Percentiles rank a stretch among this genome's conserved stretches.
Evolutionary conservation across 2,329 filamentous ascomycete genomes (phyloP).

Genomic region (Apiospora aurea): DNA sequence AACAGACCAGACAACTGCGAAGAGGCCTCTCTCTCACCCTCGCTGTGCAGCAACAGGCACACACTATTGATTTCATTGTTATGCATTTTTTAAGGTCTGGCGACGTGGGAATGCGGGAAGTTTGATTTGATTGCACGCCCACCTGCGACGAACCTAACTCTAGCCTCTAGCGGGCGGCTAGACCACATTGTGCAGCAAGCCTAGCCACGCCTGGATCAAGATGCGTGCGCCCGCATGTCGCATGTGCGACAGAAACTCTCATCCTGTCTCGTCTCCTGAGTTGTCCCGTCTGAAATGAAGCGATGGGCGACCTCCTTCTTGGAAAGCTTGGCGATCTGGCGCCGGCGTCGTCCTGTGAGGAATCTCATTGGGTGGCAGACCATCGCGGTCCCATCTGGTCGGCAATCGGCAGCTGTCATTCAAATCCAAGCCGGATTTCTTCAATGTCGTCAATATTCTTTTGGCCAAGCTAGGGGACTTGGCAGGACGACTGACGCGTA

Average conservation of each 20-base stretch:
- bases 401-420: constrained; percentile 9
- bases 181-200: background rate
- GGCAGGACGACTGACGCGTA: background rate
- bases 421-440: background rate
- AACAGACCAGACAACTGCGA: background rate
- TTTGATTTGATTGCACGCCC: constrained; percentile 15
- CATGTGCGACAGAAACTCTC: background rate
- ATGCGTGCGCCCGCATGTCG: constrained; percentile 5
- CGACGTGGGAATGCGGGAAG: constrained; percentile 15
- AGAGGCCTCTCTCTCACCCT: background rate
- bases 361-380: background rate
- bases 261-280: background rate
- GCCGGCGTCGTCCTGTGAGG: background rate
- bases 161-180: constrained; percentile 5
- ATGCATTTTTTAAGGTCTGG: constrained; percentile 14
- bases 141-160: constrained; percentile 9
- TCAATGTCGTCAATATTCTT: background rate
- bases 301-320: background rate
- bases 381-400: background rate
- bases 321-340: constrained; percentile 8
- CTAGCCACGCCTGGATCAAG: background rate
- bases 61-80: constrained; percentile 16
- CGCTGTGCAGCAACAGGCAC: background rate
- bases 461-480: background rate
- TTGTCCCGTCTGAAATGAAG: background rate